Evolutionary conservation across 2,329 filamentous ascomycete species (phyloP), one percentile per base, ranked within the genome.

Genomic region (Alternaria gaisen): DNA sequence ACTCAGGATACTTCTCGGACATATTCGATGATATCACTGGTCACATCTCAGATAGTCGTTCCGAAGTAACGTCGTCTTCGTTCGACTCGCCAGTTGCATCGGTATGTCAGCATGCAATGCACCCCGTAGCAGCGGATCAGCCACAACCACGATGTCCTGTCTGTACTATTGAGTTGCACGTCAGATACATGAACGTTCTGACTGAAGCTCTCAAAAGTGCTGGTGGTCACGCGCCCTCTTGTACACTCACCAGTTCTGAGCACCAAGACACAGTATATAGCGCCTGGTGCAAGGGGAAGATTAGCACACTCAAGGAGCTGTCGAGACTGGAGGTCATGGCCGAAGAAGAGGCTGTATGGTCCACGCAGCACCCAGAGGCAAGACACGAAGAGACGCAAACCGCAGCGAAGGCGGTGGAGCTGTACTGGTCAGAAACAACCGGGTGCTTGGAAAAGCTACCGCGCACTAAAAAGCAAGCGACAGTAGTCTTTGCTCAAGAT

Each of bases 1-100:
- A 74, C 52, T 75, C 73, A 1, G 72, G 73, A 6, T 74, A 74
- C 53, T 72, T 74, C 41, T 74, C 73, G 16, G 72, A 76, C 43
- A 60, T 67, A 2, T 70, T 74, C n/a, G 68, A 69, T 12, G 70
- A 72, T 38, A 66, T 74, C 5, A 58, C 65, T 9, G 60, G 66
- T 18, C 68, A 71, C 44, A 59, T 72, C 48, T 63, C 67, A 40
- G 20, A 58, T 7, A 20, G 50, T 2, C 34, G 32, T 24, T 26
- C 30, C 10, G 22, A 18, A 10, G 24, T 16, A 12, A 58, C 26
- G 12, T 41, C 24, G 40, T 41, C 42, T 8, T 47, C 53, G 11
- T 59, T 54, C 32, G 54, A 65, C 9, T 54, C 60, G 9, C 63
- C 64, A 2, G 58, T 64, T 4, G 72, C 71, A 16, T 58, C 60